Conservation (phyloP, 768 basidiomycete species). For the Boletus barrowsii region DNA sequence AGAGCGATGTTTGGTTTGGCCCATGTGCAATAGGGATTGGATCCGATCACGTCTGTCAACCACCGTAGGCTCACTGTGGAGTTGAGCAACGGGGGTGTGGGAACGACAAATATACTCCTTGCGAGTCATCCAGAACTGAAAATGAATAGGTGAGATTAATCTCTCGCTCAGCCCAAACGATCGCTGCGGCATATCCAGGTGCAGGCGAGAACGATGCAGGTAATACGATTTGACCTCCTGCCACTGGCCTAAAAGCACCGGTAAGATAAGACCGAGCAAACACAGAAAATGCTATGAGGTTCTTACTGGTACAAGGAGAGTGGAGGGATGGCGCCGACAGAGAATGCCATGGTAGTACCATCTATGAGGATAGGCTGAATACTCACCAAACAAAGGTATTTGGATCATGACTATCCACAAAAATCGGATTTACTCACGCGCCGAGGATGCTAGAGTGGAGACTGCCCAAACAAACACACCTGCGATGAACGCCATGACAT, state of each 20-base stretch:
- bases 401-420: neutral
- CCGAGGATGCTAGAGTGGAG: constrained; percentile 6
- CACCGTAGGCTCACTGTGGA: constrained; percentile 17
- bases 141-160: constrained; percentile 10
- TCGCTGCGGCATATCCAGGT: constrained; percentile 8
- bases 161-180: constrained; percentile 17
- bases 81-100: constrained; percentile 8
- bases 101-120: constrained; percentile 10
- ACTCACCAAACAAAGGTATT: constrained; percentile 1
- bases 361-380: constrained; percentile 14
- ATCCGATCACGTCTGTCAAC: constrained; percentile 20
- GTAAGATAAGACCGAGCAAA: neutral
- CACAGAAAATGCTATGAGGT: neutral
- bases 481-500: constrained; percentile 5
- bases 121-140: constrained; percentile 11
- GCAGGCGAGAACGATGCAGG: constrained; percentile 4
- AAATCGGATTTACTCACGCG: constrained; percentile 7
- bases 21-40: constrained; percentile 23
- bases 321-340: constrained; percentile 15
- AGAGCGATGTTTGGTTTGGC: constrained; percentile 18
- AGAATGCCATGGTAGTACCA: constrained; percentile 10
- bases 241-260: constrained; percentile 5
- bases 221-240: neutral
- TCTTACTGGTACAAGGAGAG: constrained; percentile 12
- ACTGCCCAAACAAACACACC: constrained; percentile 5